Evolutionary conservation across 2,329 filamentous ascomycete genomes (phyloP).

Genomic region (Ceratocystis smalleyi): DNA sequence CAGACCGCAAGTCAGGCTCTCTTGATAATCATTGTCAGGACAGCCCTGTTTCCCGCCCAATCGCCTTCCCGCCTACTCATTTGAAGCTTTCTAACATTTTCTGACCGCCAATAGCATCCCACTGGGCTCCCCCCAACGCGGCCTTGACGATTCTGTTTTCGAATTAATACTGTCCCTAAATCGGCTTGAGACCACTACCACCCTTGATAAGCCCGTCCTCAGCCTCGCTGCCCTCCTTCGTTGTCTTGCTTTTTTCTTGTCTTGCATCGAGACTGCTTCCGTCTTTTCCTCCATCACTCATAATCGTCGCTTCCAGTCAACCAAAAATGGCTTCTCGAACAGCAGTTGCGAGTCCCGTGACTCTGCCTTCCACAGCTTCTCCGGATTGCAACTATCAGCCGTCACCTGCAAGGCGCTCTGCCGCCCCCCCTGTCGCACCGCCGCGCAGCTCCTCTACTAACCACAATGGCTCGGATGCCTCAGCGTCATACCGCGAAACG

Average conservation of each 20-base stretch:
- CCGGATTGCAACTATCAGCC: conserved; percentile 27
- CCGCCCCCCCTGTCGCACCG: conserved; percentile 56
- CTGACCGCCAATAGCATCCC: background rate
- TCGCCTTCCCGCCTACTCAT: no score
- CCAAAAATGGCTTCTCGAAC: conserved; percentile 32
- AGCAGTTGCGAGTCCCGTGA: conserved; percentile 29
- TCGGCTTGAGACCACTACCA: no score
- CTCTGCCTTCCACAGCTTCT: conserved; percentile 26
- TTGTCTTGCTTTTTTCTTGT: conserved; percentile 3
- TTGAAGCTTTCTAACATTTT: background rate
- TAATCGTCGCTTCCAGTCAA: background rate
- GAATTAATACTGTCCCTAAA: background rate
- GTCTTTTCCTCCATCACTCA: background rate
- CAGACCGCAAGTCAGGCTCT: no score
- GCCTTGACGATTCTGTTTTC: background rate
- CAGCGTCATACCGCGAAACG: conserved; percentile 8
- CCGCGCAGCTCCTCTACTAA: conserved; percentile 65
- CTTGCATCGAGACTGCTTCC: conserved; percentile 7
- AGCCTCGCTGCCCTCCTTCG: conserved; percentile 7
- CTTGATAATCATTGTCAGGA: no score
- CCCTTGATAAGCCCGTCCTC: background rate
- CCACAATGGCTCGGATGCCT: conserved; percentile 22
- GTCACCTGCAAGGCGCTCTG: conserved; percentile 37
- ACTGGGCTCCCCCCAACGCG: background rate
- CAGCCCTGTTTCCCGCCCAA: no score